Percentiles rank a stretch among this genome's conserved stretches.
phyloP scores from a whole-genome alignment of 1,139 yeast genomes.

The Blastobotrys petasosporus region DNA sequence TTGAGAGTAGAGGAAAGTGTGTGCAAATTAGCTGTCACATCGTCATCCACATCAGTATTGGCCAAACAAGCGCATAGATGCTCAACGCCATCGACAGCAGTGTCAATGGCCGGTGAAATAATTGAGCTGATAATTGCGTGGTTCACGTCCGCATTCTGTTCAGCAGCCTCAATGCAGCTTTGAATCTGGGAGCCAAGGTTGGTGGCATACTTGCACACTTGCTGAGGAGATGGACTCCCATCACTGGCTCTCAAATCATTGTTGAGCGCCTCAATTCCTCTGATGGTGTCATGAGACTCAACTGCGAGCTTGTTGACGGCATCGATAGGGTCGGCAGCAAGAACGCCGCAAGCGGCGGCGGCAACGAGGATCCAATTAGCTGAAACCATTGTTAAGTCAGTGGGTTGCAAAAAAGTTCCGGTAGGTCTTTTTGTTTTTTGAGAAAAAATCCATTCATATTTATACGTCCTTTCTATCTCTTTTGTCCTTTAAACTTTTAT shows the following conservation, averaged over 20 bases:
- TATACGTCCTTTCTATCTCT: too few species aligned
- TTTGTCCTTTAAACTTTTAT: too few species aligned
- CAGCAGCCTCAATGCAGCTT: neutral
- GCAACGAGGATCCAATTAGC: too few species aligned
- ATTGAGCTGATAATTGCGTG: constrained; percentile 20
- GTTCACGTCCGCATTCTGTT: constrained; percentile 22
- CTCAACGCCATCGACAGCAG: constrained; percentile 31
- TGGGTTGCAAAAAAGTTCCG: too few species aligned
- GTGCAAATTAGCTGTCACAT: neutral
- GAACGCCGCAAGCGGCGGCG: too few species aligned
- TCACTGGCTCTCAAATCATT: neutral
- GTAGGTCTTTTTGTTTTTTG: too few species aligned
- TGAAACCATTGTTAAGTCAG: too few species aligned
- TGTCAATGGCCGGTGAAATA: constrained; percentile 28
- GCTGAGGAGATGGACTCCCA: too few species aligned
- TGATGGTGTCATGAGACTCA: constrained; percentile 20
- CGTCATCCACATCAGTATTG: neutral
- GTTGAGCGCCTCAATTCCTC: neutral
- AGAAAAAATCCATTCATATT: too few species aligned
- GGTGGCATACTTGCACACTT: neutral
- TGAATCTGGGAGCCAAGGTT: neutral
- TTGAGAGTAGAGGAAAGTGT: neutral
- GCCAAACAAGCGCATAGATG: constrained; percentile 20
- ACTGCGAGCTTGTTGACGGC: constrained; percentile 20
- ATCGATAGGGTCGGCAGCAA: constrained; percentile 11